Evolutionary conservation across 2,329 filamentous ascomycete genomes (phyloP), one percentile per base, ranked within the genome.

Genomic region (Zelopaecilomyces penicillatus): DNA sequence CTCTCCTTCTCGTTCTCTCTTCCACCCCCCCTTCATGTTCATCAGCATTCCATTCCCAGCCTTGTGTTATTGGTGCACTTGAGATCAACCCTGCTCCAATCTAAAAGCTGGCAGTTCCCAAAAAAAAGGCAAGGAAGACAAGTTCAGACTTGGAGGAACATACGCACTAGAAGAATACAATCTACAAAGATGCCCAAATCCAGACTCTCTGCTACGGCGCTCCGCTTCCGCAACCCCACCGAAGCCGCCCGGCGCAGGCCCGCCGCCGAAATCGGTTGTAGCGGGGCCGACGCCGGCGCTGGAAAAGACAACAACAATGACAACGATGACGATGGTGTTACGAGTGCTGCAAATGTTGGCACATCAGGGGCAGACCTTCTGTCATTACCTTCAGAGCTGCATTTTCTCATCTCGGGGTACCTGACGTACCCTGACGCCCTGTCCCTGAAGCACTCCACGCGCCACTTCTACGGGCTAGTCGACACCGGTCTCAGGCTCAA

Each of bases 361-460:
- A 1, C n/a, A 10, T 12, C 19, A 38, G 5, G 37, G 32, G 32
- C 40, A 12, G 38, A 37, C 10, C 36, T 82, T 31, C 66, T 71
- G 58, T 61, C 64, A 11, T 66, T 87, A 3, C 83, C 83, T 2
- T 68, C 78, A 1, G 83, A 87, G 54, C 68, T 87, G n/a, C 83
- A 85, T 52, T 59, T 83, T 1, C 69, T 78, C 41, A 80, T 87
- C 44, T 67, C 76, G 30, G 58, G 69, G 8, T 67, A 76, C 43
- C 76, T 87, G 47, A 74, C 74, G 30, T 87, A 87, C 49, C 83
- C 83, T 0, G 83, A 87, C 50, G 83, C 83, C 0, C 70, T 87
- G 1, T 82, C 82, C 0, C 65, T 87, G 11, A 86, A 86, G 56
- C 82, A 86, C 57, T 76, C 76, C 19, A 80, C 66, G 56, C 71